Conservation (phyloP, 129 eudicot species). For the Dittrichia graveolens region DNA sequence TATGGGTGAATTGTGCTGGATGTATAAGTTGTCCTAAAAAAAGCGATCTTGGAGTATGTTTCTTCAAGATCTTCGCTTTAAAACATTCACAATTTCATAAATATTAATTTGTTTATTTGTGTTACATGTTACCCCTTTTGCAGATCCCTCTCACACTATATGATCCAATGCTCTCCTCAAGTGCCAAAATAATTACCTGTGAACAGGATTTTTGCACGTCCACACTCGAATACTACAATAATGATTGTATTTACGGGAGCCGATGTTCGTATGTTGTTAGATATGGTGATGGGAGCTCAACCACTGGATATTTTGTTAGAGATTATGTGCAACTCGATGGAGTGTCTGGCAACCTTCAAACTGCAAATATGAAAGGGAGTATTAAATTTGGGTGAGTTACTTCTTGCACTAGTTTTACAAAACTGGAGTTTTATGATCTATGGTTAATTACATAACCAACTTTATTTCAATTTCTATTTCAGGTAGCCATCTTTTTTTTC, state of each 20-base stretch:
- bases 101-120: background rate
- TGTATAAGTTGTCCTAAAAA: slow-evolving; percentile 66
- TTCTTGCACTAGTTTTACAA: background rate
- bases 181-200: slow-evolving; percentile 55
- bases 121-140: background rate
- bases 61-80: slow-evolving; percentile 12
- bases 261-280: slow-evolving; percentile 68
- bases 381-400: slow-evolving; percentile 77
- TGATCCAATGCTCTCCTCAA: slow-evolving; percentile 58
- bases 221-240: slow-evolving; percentile 33
- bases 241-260: slow-evolving; percentile 56
- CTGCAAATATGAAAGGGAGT: slow-evolving; percentile 56
- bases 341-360: slow-evolving; percentile 70
- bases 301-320: slow-evolving; percentile 70
- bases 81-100: background rate
- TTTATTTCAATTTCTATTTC: background rate
- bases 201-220: slow-evolving; percentile 61
- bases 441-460: slow-evolving; percentile 1
- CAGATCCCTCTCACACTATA: slow-evolving; percentile 66
- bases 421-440: background rate
- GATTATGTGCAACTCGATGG: slow-evolving; percentile 53
- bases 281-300: slow-evolving; percentile 92
- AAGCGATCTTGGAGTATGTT: slow-evolving; percentile 69
- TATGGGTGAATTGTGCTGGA: slow-evolving; percentile 87
- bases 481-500: background rate